phyloP scores from a whole-genome alignment of 139 green algal species.

The Limnomonas spitsbergensis region DNA sequence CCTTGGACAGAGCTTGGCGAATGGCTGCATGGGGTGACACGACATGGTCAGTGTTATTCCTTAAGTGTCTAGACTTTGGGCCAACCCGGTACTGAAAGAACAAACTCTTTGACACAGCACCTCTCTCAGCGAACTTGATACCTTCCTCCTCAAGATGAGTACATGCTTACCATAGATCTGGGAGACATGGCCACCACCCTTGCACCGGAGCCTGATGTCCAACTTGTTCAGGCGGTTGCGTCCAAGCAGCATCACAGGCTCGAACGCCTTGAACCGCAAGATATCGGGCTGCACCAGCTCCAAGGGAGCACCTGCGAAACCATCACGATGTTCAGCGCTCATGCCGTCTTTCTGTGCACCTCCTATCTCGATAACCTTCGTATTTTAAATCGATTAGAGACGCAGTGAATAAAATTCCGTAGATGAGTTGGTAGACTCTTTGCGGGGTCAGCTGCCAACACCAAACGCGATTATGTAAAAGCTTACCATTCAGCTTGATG shows the following conservation, averaged over 20 bases:
- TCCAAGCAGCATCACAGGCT: constrained; percentile 94
- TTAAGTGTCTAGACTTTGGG: too few species aligned
- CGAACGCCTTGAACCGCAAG: constrained; percentile 91
- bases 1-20: constrained; percentile 97
- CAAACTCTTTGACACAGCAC: too few species aligned
- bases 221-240: constrained; percentile 86
- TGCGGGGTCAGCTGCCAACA: too few species aligned
- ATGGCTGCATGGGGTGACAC: constrained; percentile 83
- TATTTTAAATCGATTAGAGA: neutral
- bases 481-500: constrained; percentile 91
- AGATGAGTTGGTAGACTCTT: too few species aligned
- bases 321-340: neutral
- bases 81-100: too few species aligned
- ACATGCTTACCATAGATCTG: constrained; percentile 83
- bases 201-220: constrained; percentile 95
- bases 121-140: too few species aligned
- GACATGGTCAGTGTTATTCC: too few species aligned
- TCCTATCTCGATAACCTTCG: neutral
- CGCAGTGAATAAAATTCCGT: neutral
- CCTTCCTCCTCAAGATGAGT: too few species aligned
- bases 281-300: constrained; percentile 95
- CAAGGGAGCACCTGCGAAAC: constrained; percentile 83
- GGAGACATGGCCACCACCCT: constrained; percentile 94
- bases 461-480: too few species aligned
- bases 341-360: neutral